Evolutionary conservation across 495 filamentous ascomycete species (phyloP), one percentile per base, ranked within the genome.

Genomic region (Trichoderma gamsii): DNA sequence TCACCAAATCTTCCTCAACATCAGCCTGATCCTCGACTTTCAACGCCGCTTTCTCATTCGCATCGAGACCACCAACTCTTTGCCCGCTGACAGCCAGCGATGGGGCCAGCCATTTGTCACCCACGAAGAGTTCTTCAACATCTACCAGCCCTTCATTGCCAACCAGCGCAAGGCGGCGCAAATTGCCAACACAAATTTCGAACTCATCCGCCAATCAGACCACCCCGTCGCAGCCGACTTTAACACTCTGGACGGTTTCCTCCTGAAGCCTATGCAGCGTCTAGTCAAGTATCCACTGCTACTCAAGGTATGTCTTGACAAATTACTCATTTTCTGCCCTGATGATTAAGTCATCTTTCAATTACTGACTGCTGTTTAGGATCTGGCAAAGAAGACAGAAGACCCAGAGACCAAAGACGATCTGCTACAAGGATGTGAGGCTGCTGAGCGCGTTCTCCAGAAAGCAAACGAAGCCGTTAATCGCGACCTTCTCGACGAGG

Each of bases 111-210:
- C 95, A 0, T 98, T 99, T 76, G 84, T 88, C 9, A 81, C 87
- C 9, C 81, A 84, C 63, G 90, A 93, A 73, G 90, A 93, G 66
- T 86, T 85, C 0, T 97, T 99, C 75, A 85, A 84, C 65, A 91
- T 93, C 67, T 99, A 99, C 73, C 92, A 96, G 71, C 95, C 94
- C 5, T 99, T 97, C 76, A 97, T 97, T 67, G 90, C 95, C 56
- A 99, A 99, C 75, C 92, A 96, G 77, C 85, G 86, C 23, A 87
- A 87, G 73, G 88, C 88, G 59, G 87, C 87, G 35, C 82, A 83
- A 66, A 80, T 85, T 23, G 88, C 87, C 1, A 82, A 81, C 64
- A 78, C 82, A 52, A 83, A 87, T 27, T 90, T 88, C 68, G 84
- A 88, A 67, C 89, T 89, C 73, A 85, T 86, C 41, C 76, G 79